phyloP scores from a whole-genome alignment of 495 filamentous ascomycete genomes.

The Podospora sp. region DNA sequence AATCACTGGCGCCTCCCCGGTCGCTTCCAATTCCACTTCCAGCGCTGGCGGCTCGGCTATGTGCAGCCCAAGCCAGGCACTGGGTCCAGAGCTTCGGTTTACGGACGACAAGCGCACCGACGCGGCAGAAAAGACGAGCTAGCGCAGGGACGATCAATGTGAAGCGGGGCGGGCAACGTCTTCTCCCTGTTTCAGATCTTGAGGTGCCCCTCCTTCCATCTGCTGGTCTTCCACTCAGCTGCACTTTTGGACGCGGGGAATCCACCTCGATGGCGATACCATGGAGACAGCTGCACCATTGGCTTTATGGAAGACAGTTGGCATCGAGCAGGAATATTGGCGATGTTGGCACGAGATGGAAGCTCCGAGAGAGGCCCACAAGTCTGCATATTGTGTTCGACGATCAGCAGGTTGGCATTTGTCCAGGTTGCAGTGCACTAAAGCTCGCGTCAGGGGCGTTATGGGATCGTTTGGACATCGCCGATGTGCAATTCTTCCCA shows the following conservation, averaged over 20 bases:
- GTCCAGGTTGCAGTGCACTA: too few species aligned
- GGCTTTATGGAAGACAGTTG: background rate
- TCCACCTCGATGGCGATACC: background rate
- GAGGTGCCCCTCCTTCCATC: background rate
- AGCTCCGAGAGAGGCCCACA: background rate
- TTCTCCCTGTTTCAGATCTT: slow-evolving; percentile 11
- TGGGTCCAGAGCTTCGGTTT: background rate
- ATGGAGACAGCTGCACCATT: background rate
- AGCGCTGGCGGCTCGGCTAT: slow-evolving; percentile 4
- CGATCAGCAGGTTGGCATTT: background rate
- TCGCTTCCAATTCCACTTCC: background rate
- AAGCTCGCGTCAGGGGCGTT: too few species aligned
- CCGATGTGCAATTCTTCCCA: too few species aligned
- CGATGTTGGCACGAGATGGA: background rate
- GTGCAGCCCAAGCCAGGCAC: background rate
- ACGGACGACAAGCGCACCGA: background rate
- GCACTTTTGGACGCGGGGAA: background rate
- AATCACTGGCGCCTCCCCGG: background rate
- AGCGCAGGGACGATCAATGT: slow-evolving; percentile 11
- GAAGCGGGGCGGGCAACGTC: slow-evolving; percentile 7
- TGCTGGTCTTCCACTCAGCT: background rate
- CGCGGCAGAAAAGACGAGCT: background rate
- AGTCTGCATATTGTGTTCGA: background rate
- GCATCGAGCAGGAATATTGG: background rate
- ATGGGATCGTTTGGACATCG: too few species aligned